phyloP scores from a whole-genome alignment of 768 basidiomycete species.

The Crassisporium funariophilum region DNA sequence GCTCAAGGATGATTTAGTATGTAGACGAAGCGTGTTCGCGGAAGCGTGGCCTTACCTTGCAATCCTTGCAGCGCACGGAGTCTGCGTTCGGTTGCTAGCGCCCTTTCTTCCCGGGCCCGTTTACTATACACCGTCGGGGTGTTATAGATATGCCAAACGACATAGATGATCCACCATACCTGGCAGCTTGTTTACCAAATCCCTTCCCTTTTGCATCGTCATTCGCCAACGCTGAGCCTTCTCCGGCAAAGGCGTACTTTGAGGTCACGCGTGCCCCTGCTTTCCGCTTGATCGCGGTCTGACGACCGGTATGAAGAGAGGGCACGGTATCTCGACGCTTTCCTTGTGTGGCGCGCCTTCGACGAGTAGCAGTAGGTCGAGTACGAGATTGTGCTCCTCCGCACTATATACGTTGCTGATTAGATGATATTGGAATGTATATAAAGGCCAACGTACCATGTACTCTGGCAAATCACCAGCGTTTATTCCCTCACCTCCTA shows the following conservation, averaged over 20 bases:
- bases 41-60: conserved; percentile 22
- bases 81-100: conserved; percentile 70
- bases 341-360: conserved; percentile 34
- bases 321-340: conserved; percentile 44
- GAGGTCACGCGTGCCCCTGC: conserved; percentile 69
- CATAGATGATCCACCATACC: conserved; percentile 40
- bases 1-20: neutral
- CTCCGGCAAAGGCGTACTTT: conserved; percentile 59
- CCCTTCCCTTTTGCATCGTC: conserved; percentile 52
- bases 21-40: neutral
- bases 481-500: conserved; percentile 53
- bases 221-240: conserved; percentile 55
- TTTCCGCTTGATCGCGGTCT: conserved; percentile 70
- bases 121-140: conserved; percentile 48
- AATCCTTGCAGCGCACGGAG: conserved; percentile 45
- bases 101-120: conserved; percentile 77
- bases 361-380: conserved; percentile 52
- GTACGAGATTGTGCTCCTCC: conserved; percentile 74
- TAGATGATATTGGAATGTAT: neutral
- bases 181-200: conserved; percentile 71
- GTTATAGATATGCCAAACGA: neutral
- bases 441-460: conserved; percentile 50
- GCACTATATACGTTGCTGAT: conserved; percentile 47
- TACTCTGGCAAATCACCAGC: conserved; percentile 73
- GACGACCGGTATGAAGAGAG: conserved; percentile 58